Percentiles rank a stretch among this genome's conserved stretches.
These are phyloP conservation scores for Boeremia exigua DNA, from an alignment of 2,329 filamentous ascomycete genomes.

Conservation along the genomic window DNA sequence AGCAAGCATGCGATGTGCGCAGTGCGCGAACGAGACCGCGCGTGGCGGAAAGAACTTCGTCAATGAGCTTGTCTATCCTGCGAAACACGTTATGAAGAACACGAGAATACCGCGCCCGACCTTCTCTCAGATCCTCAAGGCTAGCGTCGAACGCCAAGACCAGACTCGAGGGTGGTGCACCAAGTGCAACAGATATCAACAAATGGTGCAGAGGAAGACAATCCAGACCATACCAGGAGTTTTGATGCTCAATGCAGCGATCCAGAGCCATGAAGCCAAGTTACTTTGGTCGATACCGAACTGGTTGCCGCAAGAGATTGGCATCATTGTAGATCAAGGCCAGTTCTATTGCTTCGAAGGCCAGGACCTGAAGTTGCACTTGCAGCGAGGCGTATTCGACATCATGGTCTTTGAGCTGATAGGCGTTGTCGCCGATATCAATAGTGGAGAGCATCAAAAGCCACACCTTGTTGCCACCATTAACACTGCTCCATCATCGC, in stretches of 20 bases:
- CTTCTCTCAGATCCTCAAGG: constrained; percentile 92
- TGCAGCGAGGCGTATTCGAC: constrained; percentile 78
- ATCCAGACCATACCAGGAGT: constrained; percentile 83
- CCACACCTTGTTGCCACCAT: constrained; percentile 90
- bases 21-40: constrained; percentile 85
- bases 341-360: constrained; percentile 96
- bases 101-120: constrained; percentile 61
- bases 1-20: constrained; percentile 80
- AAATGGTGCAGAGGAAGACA: constrained; percentile 81
- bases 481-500: constrained; percentile 76
- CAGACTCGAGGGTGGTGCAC: constrained; percentile 93
- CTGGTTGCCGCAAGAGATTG: constrained; percentile 93
- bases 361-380: constrained; percentile 79
- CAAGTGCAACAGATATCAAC: constrained; percentile 88
- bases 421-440: constrained; percentile 88
- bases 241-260: constrained; percentile 83
- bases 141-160: constrained; percentile 86
- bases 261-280: constrained; percentile 74
- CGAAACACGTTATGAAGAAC: constrained; percentile 61
- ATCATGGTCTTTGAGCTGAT: constrained; percentile 91
- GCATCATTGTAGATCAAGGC: constrained; percentile 87
- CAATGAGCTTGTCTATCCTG: constrained; percentile 84
- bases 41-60: constrained; percentile 79
- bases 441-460: constrained; percentile 82
- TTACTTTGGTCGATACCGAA: constrained; percentile 86